Evolutionary conservation across 805 yeast species (phyloP).

Genomic region (Lachancea quebecensis): DNA sequence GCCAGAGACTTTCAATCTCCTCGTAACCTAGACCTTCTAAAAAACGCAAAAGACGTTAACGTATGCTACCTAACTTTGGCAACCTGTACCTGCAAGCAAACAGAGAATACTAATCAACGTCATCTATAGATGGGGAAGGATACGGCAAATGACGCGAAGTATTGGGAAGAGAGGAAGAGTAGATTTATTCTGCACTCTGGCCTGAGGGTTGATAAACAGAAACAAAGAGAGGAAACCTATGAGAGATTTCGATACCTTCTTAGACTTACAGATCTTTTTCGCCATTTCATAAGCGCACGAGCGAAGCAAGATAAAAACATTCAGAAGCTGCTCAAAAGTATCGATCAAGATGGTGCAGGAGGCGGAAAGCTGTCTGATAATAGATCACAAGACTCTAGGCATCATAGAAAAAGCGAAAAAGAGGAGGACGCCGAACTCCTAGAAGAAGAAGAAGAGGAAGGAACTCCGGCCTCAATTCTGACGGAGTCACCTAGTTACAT

Average conservation of each 20-base stretch:
- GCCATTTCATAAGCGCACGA: conserved; percentile 77
- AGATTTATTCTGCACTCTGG: conserved; percentile 47
- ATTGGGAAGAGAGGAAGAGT: conserved; percentile 34
- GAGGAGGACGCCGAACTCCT: conserved; percentile 93
- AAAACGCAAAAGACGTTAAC: too few species aligned
- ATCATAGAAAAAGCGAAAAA: conserved; percentile 84
- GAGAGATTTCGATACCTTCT: conserved; percentile 73
- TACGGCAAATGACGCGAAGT: not conserved
- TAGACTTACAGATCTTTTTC: conserved; percentile 76
- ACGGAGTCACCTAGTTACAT: conserved; percentile 81
- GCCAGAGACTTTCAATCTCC: too few species aligned
- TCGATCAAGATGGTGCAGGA: conserved; percentile 45
- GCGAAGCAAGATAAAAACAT: conserved; percentile 73
- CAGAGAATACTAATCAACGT: too few species aligned
- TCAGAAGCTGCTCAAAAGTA: conserved; percentile 49
- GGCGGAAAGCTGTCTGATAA: conserved; percentile 26
- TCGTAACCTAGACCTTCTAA: too few species aligned
- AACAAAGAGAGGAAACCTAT: conserved; percentile 60
- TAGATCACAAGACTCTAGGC: conserved; percentile 27
- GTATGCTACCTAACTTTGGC: too few species aligned
- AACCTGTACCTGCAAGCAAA: too few species aligned
- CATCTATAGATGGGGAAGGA: not conserved
- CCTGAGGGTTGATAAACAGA: conserved; percentile 49
- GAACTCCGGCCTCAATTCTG: conserved; percentile 53
- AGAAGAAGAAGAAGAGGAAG: conserved; percentile 60